Evolutionary conservation across 495 filamentous ascomycete genomes (phyloP), one percentile per base, ranked within the genome.

Genomic region (Hypoxylon cercidicola): DNA sequence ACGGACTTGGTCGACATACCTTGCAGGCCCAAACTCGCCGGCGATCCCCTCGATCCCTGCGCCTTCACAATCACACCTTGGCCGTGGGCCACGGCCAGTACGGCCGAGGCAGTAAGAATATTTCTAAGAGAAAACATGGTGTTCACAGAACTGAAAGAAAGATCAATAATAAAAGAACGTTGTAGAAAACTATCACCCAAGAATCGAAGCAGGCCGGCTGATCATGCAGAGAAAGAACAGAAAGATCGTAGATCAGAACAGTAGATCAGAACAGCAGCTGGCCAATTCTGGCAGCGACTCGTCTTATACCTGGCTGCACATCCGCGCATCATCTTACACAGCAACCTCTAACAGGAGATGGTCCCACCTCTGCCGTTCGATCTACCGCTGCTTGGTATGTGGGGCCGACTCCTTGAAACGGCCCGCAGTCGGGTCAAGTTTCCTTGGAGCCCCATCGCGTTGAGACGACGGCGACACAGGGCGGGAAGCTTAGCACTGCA

Each of bases 1-100:
- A 50, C 21, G n/a, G 12, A 20, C 18, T 21, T 40, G 37, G 7
- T 15, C 30, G 30, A 37, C 62, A 39, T 64, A 74, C 71, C 69
- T 65, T 75, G 70, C 56, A 82, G 76, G 7, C 75, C 76, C 30
- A 75, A 59, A 37, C 76, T 78, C 11, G 71, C 63, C 10, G 73
- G 72, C 8, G 76, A 77, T 1, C 73, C 74, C 15, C 55, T 32
- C 9, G 64, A 40, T 18, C 79, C 78, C 43, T 76, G 74, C 19
- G 79, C 79, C 12, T 57, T 73, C 7, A 79, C 45, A 37, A 82
- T 75, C 16, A 80, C 72, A 28, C 74, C 79, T 55, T 82, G 79
- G n/a, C 69, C 74, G 21, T 72, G 70, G 40, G 62, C 69, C 12
- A 78, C 46, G 16, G 75, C 68, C 46, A 81, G 30, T 21, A 81